These are phyloP conservation scores for Pneumocystis sp. DNA, from an alignment of 1,139 yeast species.

Conservation along the genomic window DNA sequence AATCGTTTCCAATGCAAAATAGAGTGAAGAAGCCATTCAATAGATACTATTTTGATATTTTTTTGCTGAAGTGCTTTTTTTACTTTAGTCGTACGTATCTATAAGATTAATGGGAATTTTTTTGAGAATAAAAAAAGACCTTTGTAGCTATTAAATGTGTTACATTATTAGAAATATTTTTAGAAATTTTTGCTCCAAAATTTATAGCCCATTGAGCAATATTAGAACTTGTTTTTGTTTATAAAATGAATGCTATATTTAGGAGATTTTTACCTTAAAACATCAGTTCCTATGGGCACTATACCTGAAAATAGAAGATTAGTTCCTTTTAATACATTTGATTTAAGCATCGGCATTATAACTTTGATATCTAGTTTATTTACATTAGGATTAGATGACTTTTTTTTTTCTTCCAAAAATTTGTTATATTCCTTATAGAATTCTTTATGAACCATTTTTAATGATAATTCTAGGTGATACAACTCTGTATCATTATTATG, in stretches of 20 bases:
- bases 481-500: slow-evolving; percentile 75
- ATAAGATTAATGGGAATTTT: not conserved
- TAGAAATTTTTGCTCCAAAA: slow-evolving; percentile 77
- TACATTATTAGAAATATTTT: slow-evolving; percentile 56
- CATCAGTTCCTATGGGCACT: slow-evolving; percentile 59
- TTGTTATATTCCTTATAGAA: slow-evolving; percentile 40
- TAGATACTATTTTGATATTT: slow-evolving; percentile 60
- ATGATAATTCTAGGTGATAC: slow-evolving; percentile 43
- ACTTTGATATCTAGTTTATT: slow-evolving; percentile 29
- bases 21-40: slow-evolving; percentile 86
- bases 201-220: slow-evolving; percentile 84
- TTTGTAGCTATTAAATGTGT: slow-evolving; percentile 81
- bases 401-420: not conserved
- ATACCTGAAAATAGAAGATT: slow-evolving; percentile 73
- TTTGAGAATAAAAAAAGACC: slow-evolving; percentile 23
- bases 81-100: slow-evolving; percentile 53
- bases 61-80: slow-evolving; percentile 37
- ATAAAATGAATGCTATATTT: not conserved
- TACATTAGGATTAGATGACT: not conserved
- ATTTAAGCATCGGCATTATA: slow-evolving; percentile 61
- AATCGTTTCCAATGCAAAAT: slow-evolving; percentile 62
- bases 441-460: slow-evolving; percentile 46
- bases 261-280: slow-evolving; percentile 36
- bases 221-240: slow-evolving; percentile 29
- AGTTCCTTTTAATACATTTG: slow-evolving; percentile 49